Base-by-base conservation (phyloP, 805 yeast genomes). In the Kodamaea lidongshanica region DNA sequence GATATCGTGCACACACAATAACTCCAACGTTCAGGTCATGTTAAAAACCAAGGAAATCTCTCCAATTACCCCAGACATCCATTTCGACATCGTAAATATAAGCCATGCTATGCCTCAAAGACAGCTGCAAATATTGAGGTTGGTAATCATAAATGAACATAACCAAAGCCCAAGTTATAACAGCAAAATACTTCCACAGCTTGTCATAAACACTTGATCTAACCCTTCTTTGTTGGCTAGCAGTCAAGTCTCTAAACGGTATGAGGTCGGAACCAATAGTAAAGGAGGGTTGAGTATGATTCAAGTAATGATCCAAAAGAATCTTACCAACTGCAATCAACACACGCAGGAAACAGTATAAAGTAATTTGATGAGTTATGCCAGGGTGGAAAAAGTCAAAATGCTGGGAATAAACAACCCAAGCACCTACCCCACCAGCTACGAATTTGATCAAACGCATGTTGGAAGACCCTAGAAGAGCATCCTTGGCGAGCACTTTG, bases 301-400 rank as follows among this genome's bases (percentile, higher is more conserved):
- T 41, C 34, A 65, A 54, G 37, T 56, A 58, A 19, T 46, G 37
- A 38, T 65, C 70, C 27, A 62, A 66, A 8, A 70, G 28, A 25
- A 69, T 64, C 45, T 74, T 77, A 9, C 80, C 79, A 4, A 69
- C 28, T 0, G 83, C 89, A 23, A 83, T 47, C 28, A 74, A 47
- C 4, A 79, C 84, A 24, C 94, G 62, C 3, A 85, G 74, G 33
- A 78, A 70, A 38, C 85, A 79, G 45, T 82, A 82, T 29, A 82
- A 63, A 1, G 87, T 82, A 40, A 82, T 72, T 52, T 81, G 88
- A 39, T 75, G 79, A n/a, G 82, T 66, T 16, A 80, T 77, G 4
- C 62, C 69, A 12, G 65, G 60, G 40, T 62, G 61, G 46, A 64
- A 64, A 24, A 50, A 58, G 38, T 52, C 50, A 39, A 72, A 67